Evolutionary conservation across 768 basidiomycete species (phyloP).

Genomic region (Phallus indusiatus): DNA sequence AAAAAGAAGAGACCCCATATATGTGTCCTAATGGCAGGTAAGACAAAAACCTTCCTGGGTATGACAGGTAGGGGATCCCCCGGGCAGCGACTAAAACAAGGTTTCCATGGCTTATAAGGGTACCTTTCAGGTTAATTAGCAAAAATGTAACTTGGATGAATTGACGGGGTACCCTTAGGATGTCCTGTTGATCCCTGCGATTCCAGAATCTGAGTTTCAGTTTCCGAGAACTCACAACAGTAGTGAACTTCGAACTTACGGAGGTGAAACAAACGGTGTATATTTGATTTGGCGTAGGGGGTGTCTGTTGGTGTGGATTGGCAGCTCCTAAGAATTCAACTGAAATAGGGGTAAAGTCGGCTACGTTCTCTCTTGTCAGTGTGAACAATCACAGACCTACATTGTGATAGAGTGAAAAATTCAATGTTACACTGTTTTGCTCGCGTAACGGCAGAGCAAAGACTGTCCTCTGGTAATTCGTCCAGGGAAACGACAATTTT

Average conservation of each 20-base stretch:
- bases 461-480: slow-evolving; percentile 38
- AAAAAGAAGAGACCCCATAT: slow-evolving; percentile 56
- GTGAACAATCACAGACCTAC: slow-evolving; percentile 33
- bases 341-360: slow-evolving; percentile 21
- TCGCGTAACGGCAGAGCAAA: slow-evolving; percentile 58
- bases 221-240: neutral
- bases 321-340: slow-evolving; percentile 70
- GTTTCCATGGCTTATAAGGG: slow-evolving; percentile 61
- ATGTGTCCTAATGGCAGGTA: slow-evolving; percentile 88
- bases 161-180: slow-evolving; percentile 66
- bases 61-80: slow-evolving; percentile 43
- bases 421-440: slow-evolving; percentile 51
- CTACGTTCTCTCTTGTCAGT: neutral
- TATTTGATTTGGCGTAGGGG: slow-evolving; percentile 51
- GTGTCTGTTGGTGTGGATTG: slow-evolving; percentile 50
- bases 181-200: slow-evolving; percentile 67
- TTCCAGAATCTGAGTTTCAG: neutral
- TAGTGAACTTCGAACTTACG: slow-evolving; percentile 46
- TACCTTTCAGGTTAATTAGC: slow-evolving; percentile 37
- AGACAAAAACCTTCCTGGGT: slow-evolving; percentile 44
- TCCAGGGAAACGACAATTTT: slow-evolving; percentile 77
- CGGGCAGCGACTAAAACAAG: slow-evolving; percentile 49
- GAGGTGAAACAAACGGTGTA: slow-evolving; percentile 95
- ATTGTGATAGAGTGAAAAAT: slow-evolving; percentile 54
- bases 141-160: slow-evolving; percentile 1